phyloP scores from a whole-genome alignment of 345 rosid genomes.

The Linum lewisii region DNA sequence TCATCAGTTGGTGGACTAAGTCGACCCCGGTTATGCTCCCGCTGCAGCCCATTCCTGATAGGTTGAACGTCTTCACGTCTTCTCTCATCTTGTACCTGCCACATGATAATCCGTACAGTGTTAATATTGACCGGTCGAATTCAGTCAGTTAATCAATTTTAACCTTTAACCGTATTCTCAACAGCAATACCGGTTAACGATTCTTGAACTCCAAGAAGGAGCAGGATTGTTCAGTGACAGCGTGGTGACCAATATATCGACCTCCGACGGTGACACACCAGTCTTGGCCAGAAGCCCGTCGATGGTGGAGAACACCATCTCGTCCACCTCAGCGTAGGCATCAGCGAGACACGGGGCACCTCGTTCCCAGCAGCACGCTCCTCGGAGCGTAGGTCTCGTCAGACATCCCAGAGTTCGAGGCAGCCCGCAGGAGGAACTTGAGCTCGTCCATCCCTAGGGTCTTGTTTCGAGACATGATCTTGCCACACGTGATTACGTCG shows the following conservation, averaged over 20 bases:
- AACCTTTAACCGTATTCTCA: too few species aligned
- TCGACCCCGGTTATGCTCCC: not conserved
- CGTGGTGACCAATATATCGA: too few species aligned
- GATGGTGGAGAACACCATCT: too few species aligned
- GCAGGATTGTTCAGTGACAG: too few species aligned
- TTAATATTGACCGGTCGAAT: too few species aligned
- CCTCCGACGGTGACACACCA: too few species aligned
- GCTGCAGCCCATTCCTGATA: not conserved
- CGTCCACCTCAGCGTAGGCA: too few species aligned
- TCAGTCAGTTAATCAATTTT: too few species aligned
- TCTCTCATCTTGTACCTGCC: not conserved
- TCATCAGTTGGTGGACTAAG: not conserved
- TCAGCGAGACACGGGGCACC: too few species aligned
- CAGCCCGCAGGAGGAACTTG: not conserved
- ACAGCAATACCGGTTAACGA: too few species aligned
- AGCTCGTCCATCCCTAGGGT: not conserved
- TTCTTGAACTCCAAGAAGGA: too few species aligned
- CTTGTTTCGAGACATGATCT: not conserved
- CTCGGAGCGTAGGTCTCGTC: not conserved
- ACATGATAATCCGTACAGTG: not conserved
- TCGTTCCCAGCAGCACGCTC: not conserved
- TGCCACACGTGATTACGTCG: not conserved
- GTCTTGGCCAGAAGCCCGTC: too few species aligned
- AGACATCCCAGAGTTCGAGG: not conserved
- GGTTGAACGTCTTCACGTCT: not conserved